Base-by-base conservation (phyloP, 139 green algal genomes). In the Gonium pectorale region DNA sequence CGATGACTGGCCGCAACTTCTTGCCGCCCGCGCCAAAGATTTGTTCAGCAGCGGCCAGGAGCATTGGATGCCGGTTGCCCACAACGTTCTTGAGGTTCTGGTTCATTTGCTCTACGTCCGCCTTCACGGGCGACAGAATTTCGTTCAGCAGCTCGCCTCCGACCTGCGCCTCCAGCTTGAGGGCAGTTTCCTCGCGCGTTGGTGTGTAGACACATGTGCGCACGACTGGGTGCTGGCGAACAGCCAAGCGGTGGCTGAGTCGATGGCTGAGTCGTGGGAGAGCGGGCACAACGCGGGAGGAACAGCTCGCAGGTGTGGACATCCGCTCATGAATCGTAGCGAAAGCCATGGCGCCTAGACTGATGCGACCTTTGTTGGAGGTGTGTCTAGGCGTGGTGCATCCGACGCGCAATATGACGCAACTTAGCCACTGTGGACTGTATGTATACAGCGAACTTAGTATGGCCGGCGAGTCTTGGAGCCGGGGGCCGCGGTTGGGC, bases 1-100 rank as follows among this genome's bases (percentile, higher is more conserved):
- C 93, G 43, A 99, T 89, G 35, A 97, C 91, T 33, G 97, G 97
- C 31, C 97, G 87, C 79, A 99, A 80, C 71, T 95, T 95, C 91
- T 99, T 99, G 51, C 96, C 97, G 22, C 97, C 97, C 4, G 97
- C 98, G 0, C 92, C 92, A 88, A 99, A 99, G 49, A 99, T 99
- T 85, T 99, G 97, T 70, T 99, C 95, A 37, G 98, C 96, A 15
- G 98, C 98, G n/a, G 95, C 93, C 83, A 98, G 90, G 31, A 99
- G 93, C 94, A 99, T 94, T 0, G 96, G 95, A 87, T 99, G 94
- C 44, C 97, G 90, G 38, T 96, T 73, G 26, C 97, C 98, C 21
- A 99, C 97, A 40, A 99, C 91, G 80, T 95, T 92, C 41, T 83
- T 89, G 60, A 99, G 85, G 88, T 98, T 98, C 60, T 87, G 72